phyloP scores from a whole-genome alignment of 768 basidiomycete species.

The Dendrothele bispora region DNA sequence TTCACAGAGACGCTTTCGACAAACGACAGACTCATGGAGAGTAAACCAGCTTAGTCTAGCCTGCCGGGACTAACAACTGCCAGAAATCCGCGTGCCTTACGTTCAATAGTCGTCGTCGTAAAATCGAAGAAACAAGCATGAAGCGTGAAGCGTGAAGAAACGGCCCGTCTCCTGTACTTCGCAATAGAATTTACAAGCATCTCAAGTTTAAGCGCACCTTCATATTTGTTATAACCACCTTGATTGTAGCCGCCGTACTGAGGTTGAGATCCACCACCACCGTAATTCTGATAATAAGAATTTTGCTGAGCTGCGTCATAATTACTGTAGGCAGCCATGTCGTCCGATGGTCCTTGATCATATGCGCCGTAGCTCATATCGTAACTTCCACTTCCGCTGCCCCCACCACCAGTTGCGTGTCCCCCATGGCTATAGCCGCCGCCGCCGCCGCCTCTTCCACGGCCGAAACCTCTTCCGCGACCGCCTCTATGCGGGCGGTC shows the following conservation, averaged over 20 bases:
- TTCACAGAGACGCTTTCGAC: no score
- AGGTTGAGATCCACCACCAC: slow-evolving; percentile 54
- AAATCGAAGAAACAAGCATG: no score
- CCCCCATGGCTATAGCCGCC: slow-evolving; percentile 60
- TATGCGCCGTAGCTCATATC: slow-evolving; percentile 54
- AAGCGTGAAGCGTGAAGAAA: background rate
- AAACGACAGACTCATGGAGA: no score
- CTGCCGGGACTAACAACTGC: background rate
- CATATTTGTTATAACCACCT: slow-evolving; percentile 60
- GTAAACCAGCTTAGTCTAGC: background rate
- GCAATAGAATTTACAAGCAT: slow-evolving; percentile 46
- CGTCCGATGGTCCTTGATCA: slow-evolving; percentile 70
- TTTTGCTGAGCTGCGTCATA: slow-evolving; percentile 65
- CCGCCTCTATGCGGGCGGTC: slow-evolving; percentile 76
- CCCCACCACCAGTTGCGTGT: slow-evolving; percentile 32
- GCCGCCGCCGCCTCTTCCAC: slow-evolving; percentile 30
- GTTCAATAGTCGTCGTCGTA: slow-evolving; percentile 39
- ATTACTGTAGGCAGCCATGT: slow-evolving; percentile 66
- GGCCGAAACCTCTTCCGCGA: slow-evolving; percentile 46
- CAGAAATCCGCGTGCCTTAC: slow-evolving; percentile 52
- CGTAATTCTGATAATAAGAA: slow-evolving; percentile 70
- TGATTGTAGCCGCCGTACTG: slow-evolving; percentile 53
- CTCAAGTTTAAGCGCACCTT: slow-evolving; percentile 86
- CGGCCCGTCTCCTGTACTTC: slow-evolving; percentile 39
- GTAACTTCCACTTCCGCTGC: slow-evolving; percentile 56